Conservation (phyloP, 2,329 filamentous ascomycete species). For the Alternaria gaisen region DNA sequence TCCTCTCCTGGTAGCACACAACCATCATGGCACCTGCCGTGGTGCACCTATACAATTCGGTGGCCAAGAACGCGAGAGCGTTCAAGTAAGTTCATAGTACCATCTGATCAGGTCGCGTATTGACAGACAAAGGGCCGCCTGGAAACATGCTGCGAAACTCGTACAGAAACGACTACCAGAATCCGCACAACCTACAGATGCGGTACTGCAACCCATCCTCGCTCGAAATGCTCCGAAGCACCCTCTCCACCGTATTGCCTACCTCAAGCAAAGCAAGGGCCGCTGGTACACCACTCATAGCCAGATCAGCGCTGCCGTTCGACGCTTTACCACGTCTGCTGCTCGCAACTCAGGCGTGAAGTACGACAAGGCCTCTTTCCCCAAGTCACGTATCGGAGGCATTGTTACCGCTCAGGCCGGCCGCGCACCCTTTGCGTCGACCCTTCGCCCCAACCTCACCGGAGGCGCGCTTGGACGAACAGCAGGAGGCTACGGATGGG, state of each 20-base stretch:
- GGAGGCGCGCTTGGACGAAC: constrained; percentile 85
- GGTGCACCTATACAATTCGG: constrained; percentile 51
- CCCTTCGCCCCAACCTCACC: constrained; percentile 90
- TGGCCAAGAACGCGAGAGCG: constrained; percentile 53
- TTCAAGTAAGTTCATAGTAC: constrained; percentile 46
- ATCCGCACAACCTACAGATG: constrained; percentile 54
- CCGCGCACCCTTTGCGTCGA: constrained; percentile 84
- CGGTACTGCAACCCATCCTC: constrained; percentile 67
- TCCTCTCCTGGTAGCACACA: constrained; percentile 29
- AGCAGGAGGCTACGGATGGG: constrained; percentile 86
- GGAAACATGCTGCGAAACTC: constrained; percentile 58
- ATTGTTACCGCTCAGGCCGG: constrained; percentile 71
- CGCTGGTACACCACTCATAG: constrained; percentile 69
- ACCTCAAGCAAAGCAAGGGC: constrained; percentile 70
- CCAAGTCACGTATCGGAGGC: constrained; percentile 64
- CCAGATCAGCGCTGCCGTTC: constrained; percentile 54
- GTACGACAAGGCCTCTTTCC: constrained; percentile 62
- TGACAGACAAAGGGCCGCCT: constrained; percentile 54
- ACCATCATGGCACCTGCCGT: constrained; percentile 50
- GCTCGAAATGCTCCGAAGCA: constrained; percentile 66
- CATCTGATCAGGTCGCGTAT: neutral
- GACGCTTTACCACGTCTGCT: constrained; percentile 62
- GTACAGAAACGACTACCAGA: constrained; percentile 57
- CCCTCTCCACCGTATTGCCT: constrained; percentile 68
- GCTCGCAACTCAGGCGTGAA: constrained; percentile 50